Percentiles rank a stretch among this genome's conserved stretches.
Evolutionary conservation across 768 basidiomycete species (phyloP).

Genomic region (Austroboletus festivus): DNA sequence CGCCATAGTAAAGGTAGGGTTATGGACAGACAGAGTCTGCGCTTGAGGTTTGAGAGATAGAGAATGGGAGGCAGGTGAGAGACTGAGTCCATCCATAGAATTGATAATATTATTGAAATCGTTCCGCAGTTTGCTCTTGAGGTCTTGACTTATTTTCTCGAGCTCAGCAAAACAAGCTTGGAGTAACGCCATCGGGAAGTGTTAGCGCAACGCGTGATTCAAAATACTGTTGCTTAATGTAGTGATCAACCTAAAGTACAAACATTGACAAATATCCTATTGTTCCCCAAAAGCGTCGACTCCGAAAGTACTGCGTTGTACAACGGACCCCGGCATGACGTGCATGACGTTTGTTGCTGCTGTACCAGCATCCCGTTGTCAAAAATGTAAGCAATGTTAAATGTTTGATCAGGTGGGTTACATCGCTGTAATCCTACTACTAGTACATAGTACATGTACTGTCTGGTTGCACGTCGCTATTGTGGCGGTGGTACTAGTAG

Average conservation of each 20-base stretch:
- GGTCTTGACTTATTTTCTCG: not conserved
- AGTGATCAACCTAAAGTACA: not conserved
- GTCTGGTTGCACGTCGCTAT: no score
- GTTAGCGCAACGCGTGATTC: not conserved
- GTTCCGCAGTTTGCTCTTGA: not conserved
- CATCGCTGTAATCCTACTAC: no score
- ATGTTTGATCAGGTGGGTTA: no score
- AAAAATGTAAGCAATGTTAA: no score
- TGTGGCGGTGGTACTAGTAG: no score
- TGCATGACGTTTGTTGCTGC: no score
- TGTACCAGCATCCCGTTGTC: no score
- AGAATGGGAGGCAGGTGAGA: not conserved
- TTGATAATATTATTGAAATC: not conserved
- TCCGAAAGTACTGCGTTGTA: no score
- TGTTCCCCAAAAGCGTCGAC: not conserved
- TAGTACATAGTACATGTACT: no score
- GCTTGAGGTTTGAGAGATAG: not conserved
- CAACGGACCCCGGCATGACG: no score
- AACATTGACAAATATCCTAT: not conserved
- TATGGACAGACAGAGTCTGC: not conserved
- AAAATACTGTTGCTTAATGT: not conserved
- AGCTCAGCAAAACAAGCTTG: not conserved
- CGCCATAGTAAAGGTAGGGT: slow-evolving; percentile 3
- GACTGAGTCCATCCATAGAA: not conserved
- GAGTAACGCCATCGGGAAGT: not conserved